Evolutionary conservation across 305 asterid genomes (phyloP), one percentile per base, ranked within the genome.

Genomic region (Ilex paraguariensis): DNA sequence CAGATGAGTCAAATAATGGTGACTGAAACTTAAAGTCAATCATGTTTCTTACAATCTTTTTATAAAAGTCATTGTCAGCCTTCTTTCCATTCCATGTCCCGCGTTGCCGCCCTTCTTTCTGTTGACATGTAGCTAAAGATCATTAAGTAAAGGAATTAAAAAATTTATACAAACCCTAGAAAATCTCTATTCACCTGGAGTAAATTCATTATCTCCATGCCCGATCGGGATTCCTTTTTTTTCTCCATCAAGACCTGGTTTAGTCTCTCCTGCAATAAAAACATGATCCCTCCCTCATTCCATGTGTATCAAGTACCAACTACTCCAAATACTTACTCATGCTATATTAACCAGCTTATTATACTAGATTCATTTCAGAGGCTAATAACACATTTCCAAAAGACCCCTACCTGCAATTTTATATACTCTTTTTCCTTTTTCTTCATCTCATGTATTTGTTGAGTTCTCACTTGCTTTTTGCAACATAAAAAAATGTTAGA

Each of bases 31-130:
- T 50, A 66, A 61, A 21, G 65, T 62, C 68, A 61, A 69, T 66
- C 62, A 53, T 51, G 66, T 31, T 59, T 68, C 96, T 77, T 73
- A 89, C 97, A 76, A 93, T 87, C 78, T 83, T 90, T 68, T 93
- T 93, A 66, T 90, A 87, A 75, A 93, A 93, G 77, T 93, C 99
- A 66, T 67, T 82, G 70, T 93, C 99, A 63, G 96, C 75, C 77
- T 93, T 90, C 79, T 90, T 93, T 57, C 82, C 89, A 58, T 79
- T 90, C 97, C 99, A 93, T 54, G 96, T 93, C 71, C 99, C 99
- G 59, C 99, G 96, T 68, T 90, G 97, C 68, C 96, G 77, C 77
- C 97, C 97, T 82, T 93, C 97, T 93, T 93, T 93, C 99, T 90
- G 61, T 80, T 53, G 64, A 58, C 62, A 76, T 17, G 68, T 12